These are phyloP conservation scores for Arthroderma uncinatum DNA, from an alignment of 2,329 filamentous ascomycete genomes.

Conservation along the genomic window DNA sequence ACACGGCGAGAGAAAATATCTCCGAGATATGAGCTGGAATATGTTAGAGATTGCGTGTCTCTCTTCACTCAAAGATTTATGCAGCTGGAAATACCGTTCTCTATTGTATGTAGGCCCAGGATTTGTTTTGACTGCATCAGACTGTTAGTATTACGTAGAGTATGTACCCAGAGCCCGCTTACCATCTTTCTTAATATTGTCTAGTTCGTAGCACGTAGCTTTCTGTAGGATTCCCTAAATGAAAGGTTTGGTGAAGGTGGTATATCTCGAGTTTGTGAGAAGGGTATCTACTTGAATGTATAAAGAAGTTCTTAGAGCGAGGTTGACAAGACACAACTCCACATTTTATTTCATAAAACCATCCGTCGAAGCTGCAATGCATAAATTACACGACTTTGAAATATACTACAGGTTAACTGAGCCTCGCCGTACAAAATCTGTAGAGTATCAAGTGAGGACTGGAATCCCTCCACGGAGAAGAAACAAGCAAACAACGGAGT, in stretches of 20 bases:
- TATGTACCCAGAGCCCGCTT: neutral
- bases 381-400: neutral
- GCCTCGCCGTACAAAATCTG: neutral
- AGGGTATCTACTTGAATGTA: too few relatives aligned
- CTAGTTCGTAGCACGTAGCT: too few relatives aligned
- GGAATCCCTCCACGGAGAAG: neutral
- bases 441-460: neutral
- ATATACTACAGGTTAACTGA: neutral
- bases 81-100: conserved; percentile 53
- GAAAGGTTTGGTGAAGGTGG: too few relatives aligned
- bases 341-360: neutral
- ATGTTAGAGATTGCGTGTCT: conserved; percentile 17
- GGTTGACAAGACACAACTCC: neutral
- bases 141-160: conserved; percentile 1
- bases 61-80: conserved; percentile 6
- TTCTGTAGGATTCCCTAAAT: too few relatives aligned
- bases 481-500: neutral
- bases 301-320: too few relatives aligned
- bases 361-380: neutral
- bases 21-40: conserved; percentile 64
- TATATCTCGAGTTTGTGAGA: too few relatives aligned
- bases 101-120: conserved; percentile 79
- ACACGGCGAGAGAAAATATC: conserved; percentile 73
- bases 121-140: conserved; percentile 84
- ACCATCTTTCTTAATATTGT: neutral